A percentile compares a stretch with the other conserved stretches of the same genome.
Conservation (phyloP, 352 stramenopile genomes). For the Phytophthora syringae region DNA sequence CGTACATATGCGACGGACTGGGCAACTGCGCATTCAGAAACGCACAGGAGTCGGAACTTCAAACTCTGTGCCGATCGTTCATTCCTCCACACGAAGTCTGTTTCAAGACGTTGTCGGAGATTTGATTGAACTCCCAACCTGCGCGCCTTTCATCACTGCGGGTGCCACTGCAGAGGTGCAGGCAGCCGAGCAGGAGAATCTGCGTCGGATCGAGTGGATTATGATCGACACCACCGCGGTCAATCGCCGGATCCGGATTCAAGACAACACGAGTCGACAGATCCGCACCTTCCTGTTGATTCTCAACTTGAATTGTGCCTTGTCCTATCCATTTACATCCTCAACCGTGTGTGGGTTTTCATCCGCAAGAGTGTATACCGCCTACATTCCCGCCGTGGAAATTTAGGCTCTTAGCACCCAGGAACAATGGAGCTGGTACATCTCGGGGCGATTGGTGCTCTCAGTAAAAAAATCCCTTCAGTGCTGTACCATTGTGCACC, state of each 20-base stretch:
- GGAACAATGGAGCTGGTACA: slow-evolving; percentile 46
- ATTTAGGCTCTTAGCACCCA: slow-evolving; percentile 33
- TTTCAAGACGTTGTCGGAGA: slow-evolving; percentile 34
- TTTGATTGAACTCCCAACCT: slow-evolving; percentile 21
- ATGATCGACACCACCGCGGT: slow-evolving; percentile 33
- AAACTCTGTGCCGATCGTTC: slow-evolving; percentile 46
- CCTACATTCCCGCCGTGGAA: slow-evolving; percentile 20
- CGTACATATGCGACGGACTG: slow-evolving; percentile 34
- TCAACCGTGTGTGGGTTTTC: slow-evolving; percentile 32
- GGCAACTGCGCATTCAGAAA: slow-evolving; percentile 34
- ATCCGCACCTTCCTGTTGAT: slow-evolving; percentile 42
- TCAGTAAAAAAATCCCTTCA: slow-evolving; percentile 50
- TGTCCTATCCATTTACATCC: slow-evolving; percentile 42
- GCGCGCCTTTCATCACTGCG: slow-evolving; percentile 13
- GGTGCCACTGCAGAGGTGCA: slow-evolving; percentile 6
- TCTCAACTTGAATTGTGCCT: slow-evolving; percentile 40
- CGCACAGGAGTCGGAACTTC: slow-evolving; percentile 34
- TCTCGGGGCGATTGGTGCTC: slow-evolving; percentile 37
- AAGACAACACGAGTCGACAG: slow-evolving; percentile 53
- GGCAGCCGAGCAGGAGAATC: slow-evolving; percentile 23
- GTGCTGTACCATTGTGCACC: slow-evolving; percentile 35
- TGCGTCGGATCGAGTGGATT: slow-evolving; percentile 44
- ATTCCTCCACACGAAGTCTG: slow-evolving; percentile 35
- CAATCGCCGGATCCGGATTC: slow-evolving; percentile 35
- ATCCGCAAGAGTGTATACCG: slow-evolving; percentile 29